phyloP scores from a whole-genome alignment of 2,329 filamentous ascomycete species.

The Davidsoniella neocaledoniae region DNA sequence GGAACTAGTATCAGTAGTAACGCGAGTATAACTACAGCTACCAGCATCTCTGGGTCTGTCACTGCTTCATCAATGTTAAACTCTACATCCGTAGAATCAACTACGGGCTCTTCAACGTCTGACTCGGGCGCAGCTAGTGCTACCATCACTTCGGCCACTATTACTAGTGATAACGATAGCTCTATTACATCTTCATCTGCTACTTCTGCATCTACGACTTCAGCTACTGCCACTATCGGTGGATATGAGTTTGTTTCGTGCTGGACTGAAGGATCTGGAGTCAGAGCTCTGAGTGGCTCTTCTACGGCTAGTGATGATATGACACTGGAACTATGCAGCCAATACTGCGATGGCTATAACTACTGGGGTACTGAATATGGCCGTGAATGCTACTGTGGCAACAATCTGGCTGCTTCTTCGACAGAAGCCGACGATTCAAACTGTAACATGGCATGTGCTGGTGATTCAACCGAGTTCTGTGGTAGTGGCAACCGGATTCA shows the following conservation, averaged over 20 bases:
- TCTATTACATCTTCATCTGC: constrained; percentile 8
- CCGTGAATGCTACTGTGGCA: constrained; percentile 35
- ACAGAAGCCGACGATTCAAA: constrained; percentile 18
- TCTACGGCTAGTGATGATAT: constrained; percentile 29
- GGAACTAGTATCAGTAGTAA: too few species aligned
- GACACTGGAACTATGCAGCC: constrained; percentile 31
- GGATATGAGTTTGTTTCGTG: constrained; percentile 30
- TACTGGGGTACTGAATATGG: constrained; percentile 37
- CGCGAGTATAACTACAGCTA: too few species aligned
- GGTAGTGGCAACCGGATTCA: constrained; percentile 27
- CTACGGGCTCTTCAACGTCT: too few species aligned
- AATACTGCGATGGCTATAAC: constrained; percentile 28
- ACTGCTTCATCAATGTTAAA: too few species aligned
- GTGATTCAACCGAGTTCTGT: constrained; percentile 25
- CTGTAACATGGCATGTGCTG: constrained; percentile 26
- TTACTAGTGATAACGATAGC: background rate
- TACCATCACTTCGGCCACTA: background rate
- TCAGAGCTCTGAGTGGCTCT: constrained; percentile 26
- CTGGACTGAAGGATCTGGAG: constrained; percentile 28
- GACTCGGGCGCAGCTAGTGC: too few species aligned
- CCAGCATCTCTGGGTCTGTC: too few species aligned
- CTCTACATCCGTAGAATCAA: too few species aligned
- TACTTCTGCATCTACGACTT: background rate
- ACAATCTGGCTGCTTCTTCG: constrained; percentile 21
- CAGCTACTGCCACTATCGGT: constrained; percentile 19